Base-by-base conservation (phyloP, 2,329 filamentous ascomycete genomes). In the Dothidotthia symphoricarpi region DNA sequence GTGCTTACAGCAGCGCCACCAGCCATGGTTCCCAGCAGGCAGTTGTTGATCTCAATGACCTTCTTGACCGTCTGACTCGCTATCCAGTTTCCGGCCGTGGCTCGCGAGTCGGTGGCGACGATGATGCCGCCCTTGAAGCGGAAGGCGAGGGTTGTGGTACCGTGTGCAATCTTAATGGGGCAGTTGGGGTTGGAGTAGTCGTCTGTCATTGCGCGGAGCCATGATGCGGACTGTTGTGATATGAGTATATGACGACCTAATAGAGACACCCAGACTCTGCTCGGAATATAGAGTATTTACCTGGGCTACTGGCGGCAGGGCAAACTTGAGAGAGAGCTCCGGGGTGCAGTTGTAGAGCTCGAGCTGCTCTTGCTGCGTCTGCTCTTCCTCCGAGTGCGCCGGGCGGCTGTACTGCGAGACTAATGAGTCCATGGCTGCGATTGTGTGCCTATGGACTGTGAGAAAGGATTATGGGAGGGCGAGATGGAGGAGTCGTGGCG, bases 1-100 rank as follows among this genome's bases (percentile, higher is more conserved):
- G 8, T 32, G 39, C 80, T 67, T 73, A 85, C 82, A 70, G 93
- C 93, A 64, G 93, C 93, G 73, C 93, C 93, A 70, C 93, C 93
- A 49, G 93, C 93, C 91, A 98, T 95, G 56, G 93, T 98, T 52
- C 93, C 93, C 62, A 98, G 74, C 71, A 98, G 78, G 70, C 85
- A 86, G 71, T 78, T 88, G 76, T 95, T 95, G 77, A 95, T 95
- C 78, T 95, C 89, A 66, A 98, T 97, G 57, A 98, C 93, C 80
- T 98, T 98, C 83, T 98, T 98, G 66, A 98, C 93, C 36, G 93
- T 98, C 78, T 98, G 93, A 73, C 88, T 95, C 53, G 93, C 93
- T 72, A 98, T 98, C 93, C 93, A 98, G 80, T 93, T 94, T 63
- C 93, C 93, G 19, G 93, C 91, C 31, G 93, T 95, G 44, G 93